phyloP scores from a whole-genome alignment of 352 stramenopile genomes.

The Globisporangium nodosum region DNA sequence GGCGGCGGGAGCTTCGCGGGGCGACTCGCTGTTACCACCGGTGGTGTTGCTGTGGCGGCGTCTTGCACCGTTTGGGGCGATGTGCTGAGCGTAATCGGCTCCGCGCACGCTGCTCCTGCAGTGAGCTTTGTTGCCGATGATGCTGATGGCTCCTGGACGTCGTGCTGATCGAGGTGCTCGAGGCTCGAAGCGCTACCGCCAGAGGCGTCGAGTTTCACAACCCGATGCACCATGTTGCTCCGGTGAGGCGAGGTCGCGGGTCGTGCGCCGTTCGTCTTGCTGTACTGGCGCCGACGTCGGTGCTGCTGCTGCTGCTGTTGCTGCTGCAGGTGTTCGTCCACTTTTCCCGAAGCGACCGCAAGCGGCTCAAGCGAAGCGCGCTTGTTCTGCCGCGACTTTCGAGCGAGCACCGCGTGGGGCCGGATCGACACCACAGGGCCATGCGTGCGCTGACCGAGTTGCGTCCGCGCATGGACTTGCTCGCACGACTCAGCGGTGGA shows the following conservation, averaged over 20 bases:
- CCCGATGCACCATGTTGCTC: neutral
- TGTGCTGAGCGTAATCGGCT: neutral
- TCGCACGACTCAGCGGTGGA: no score
- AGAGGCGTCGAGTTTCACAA: no score
- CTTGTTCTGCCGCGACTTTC: constrained; percentile 7
- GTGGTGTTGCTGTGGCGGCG: neutral
- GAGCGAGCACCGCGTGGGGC: constrained; percentile 5
- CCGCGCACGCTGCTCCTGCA: neutral
- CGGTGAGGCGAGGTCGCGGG: neutral
- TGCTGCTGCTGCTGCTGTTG: neutral
- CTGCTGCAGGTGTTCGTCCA: no score
- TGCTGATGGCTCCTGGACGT: neutral
- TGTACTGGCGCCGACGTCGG: constrained; percentile 1
- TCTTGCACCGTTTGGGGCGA: no score
- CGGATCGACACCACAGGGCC: constrained; percentile 7
- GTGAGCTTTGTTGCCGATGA: neutral
- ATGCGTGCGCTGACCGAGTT: neutral
- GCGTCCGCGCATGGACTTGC: no score
- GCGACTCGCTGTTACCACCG: neutral
- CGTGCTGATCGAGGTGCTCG: no score
- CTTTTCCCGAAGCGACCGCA: neutral
- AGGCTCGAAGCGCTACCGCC: no score
- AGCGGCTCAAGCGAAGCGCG: constrained; percentile 2
- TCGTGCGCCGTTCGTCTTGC: constrained; percentile 2
- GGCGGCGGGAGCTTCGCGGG: neutral